phyloP scores from a whole-genome alignment of 805 yeast genomes.

The Metschnikowia koreensis region DNA sequence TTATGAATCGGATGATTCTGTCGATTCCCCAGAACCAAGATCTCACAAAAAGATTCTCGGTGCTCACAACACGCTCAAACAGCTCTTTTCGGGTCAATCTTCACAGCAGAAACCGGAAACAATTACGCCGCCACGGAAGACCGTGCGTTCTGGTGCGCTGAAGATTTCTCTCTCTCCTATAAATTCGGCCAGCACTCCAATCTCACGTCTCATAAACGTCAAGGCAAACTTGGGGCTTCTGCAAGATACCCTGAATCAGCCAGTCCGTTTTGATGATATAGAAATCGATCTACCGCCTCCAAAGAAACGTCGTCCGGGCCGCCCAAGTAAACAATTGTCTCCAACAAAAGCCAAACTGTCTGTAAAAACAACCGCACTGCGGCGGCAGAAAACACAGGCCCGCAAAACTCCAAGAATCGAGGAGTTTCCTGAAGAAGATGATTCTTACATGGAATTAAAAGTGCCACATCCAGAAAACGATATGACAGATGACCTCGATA shows the following conservation, averaged over 20 bases:
- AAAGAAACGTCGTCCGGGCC: constrained; percentile 3
- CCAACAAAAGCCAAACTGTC: background rate
- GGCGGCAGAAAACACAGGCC: background rate
- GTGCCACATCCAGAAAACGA: constrained; percentile 28
- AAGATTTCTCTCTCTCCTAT: constrained; percentile 10
- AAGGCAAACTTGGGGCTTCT: constrained; percentile 11
- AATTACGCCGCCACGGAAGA: constrained; percentile 6
- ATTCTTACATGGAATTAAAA: constrained; percentile 25
- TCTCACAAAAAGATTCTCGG: constrained; percentile 14
- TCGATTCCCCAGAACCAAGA: background rate
- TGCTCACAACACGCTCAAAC: constrained; percentile 17
- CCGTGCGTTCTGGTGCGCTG: constrained; percentile 3
- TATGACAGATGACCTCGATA: constrained; percentile 13
- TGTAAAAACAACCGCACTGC: background rate
- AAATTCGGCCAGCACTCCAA: constrained; percentile 16
- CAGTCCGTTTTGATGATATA: constrained; percentile 13
- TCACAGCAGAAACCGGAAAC: background rate
- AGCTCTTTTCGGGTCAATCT: constrained; percentile 14
- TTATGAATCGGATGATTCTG: constrained; percentile 12
- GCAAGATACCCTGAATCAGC: background rate
- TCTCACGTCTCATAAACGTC: constrained; percentile 16
- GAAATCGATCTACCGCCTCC: constrained; percentile 4
- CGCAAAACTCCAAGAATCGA: constrained; percentile 5
- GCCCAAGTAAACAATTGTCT: background rate
- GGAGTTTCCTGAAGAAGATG: constrained; percentile 17